Percentiles rank a stretch among this genome's conserved stretches.
phyloP scores from a whole-genome alignment of 805 yeast species.

The Wickerhamomyces hampshirensis region DNA sequence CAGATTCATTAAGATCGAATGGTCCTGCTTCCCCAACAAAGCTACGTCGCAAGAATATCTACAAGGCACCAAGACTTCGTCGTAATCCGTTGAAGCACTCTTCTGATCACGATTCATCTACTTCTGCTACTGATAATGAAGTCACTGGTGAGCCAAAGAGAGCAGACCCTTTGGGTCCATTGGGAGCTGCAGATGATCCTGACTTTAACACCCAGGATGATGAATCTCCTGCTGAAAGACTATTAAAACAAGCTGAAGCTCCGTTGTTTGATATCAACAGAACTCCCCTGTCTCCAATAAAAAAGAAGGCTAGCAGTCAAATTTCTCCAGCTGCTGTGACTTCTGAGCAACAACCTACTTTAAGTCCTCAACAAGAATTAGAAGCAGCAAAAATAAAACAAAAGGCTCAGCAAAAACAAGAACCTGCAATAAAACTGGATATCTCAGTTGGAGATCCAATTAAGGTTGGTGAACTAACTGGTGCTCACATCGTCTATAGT shows the following conservation, averaged over 20 bases:
- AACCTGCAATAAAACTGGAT: constrained; percentile 35
- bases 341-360: constrained; percentile 1
- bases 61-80: constrained; percentile 44
- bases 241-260: constrained; percentile 44
- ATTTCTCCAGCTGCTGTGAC: constrained; percentile 5
- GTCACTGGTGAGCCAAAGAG: background rate
- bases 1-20: background rate
- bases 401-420: constrained; percentile 7
- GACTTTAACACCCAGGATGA: constrained; percentile 26
- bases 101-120: no score
- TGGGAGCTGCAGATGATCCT: constrained; percentile 26
- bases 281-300: constrained; percentile 23
- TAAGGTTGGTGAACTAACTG: constrained; percentile 86
- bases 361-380: constrained; percentile 1
- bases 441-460: constrained; percentile 86
- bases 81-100: constrained; percentile 26
- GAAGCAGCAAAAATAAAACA: constrained; percentile 12
- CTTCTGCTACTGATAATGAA: no score
- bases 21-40: constrained; percentile 34
- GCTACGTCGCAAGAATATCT: constrained; percentile 38
- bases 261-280: constrained; percentile 47
- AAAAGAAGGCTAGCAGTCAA: constrained; percentile 2
- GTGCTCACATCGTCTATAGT: constrained; percentile 83
- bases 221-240: constrained; percentile 28
- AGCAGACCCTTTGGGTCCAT: constrained; percentile 31